Evolutionary conservation across 495 filamentous ascomycete species (phyloP), one percentile per base, ranked within the genome.

Genomic region (Penicillium roqueforti): DNA sequence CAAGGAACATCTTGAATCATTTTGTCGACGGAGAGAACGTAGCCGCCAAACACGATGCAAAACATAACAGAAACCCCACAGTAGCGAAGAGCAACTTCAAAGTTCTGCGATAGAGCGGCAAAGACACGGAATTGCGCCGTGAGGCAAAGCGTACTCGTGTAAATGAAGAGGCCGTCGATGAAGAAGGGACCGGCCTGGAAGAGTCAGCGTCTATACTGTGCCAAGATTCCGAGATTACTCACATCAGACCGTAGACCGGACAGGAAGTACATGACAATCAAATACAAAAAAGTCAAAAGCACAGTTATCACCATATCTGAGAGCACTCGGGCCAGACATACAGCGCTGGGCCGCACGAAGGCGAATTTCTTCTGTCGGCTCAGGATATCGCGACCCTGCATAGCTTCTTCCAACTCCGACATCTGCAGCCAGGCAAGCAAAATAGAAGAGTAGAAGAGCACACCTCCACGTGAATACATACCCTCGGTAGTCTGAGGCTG

Each of bases 361-460:
- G 85, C 83, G 64, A 69, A 91, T 45, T 80, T 82, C 68, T 88
- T 87, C 65, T 95, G 89, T 40, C 90, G 89, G 51, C 84, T 80
- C 14, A 92, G 69, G 40, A 92, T 87, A 14, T 85, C 86, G 23
- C 87, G 79, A 2, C 82, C 81, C 10, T 80, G 74, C 65, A 91
- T 91, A 0, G 86, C 83, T 16, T 83, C 73, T 50, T 83, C 87
- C 41, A 91, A 67, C 60, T 92, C 88, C 0, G 86, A 79, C 42
- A 92, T 73, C 29, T 89, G 85, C n/a, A 91, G 73, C 60, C 91
- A 80, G n/a, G 87, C 84, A 53, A 90, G 87, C 70, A 91, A 85
- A 22, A 95, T 76, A 2, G 91, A 68, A 38, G 83, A 79, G 68
- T 91, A 88, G 71, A 91, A 92, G 18, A 83, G 60, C 2, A 80